Percentiles rank a stretch among this genome's conserved stretches.
Conservation (phyloP, 2,329 filamentous ascomycete genomes). For the Lachnellula suecica region DNA sequence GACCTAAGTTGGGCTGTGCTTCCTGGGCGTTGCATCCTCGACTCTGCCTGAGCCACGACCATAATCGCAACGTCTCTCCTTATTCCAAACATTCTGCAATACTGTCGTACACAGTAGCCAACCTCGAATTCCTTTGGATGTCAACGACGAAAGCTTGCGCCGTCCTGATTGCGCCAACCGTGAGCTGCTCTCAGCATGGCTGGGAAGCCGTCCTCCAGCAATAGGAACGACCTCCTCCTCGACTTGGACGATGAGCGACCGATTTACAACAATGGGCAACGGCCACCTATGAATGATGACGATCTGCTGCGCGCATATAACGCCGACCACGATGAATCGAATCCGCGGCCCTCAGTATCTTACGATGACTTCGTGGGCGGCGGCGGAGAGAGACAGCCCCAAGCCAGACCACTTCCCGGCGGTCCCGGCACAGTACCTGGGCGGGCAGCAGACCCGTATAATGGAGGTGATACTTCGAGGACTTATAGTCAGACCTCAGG, state of each 20-base stretch:
- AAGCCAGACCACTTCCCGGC: slow-evolving; percentile 40
- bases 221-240: slow-evolving; percentile 62
- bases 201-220: slow-evolving; percentile 51
- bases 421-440: slow-evolving; percentile 29
- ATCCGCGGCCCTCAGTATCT: slow-evolving; percentile 78
- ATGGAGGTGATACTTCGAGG: slow-evolving; percentile 14
- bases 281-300: slow-evolving; percentile 78
- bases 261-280: slow-evolving; percentile 72
- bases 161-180: slow-evolving; percentile 26
- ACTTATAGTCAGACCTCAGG: slow-evolving; percentile 71
- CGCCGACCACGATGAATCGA: slow-evolving; percentile 55
- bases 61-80: too few species aligned
- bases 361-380: slow-evolving; percentile 93
- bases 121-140: slow-evolving; percentile 16
- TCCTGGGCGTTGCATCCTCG: not conserved
- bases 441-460: slow-evolving; percentile 24
- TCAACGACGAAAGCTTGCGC: slow-evolving; percentile 16
- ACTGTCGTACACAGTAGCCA: not conserved
- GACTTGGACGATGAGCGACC: slow-evolving; percentile 72
- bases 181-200: slow-evolving; percentile 50
- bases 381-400: slow-evolving; percentile 48
- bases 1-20: slow-evolving; percentile 20
- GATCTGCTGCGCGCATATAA: slow-evolving; percentile 75
- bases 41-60: not conserved
- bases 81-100: not conserved